Conservation (phyloP, 441 rosid species). For the Aleurites moluccanus region DNA sequence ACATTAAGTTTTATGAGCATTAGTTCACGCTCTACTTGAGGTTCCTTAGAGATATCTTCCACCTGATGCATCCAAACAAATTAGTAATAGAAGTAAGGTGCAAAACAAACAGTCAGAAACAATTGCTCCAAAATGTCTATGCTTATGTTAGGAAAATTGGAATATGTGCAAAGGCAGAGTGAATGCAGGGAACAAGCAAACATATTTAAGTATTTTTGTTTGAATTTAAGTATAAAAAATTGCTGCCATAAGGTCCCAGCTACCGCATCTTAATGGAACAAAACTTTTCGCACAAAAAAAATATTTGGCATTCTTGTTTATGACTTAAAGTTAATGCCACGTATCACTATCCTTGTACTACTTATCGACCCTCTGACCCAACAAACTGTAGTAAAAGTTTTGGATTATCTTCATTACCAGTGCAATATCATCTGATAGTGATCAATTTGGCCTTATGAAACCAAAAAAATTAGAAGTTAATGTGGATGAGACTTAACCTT, state of each 20-base stretch:
- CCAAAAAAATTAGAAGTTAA: background rate
- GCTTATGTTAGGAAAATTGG: background rate
- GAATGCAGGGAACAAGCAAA: background rate
- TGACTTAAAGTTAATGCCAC: background rate
- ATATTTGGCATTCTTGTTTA: background rate
- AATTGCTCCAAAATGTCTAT: background rate
- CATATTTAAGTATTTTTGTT: background rate
- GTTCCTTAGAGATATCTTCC: constrained; percentile 81
- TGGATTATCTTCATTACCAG: background rate
- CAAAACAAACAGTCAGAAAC: background rate
- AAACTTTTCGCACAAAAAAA: background rate
- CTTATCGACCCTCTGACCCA: background rate
- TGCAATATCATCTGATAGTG: background rate
- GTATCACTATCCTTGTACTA: background rate
- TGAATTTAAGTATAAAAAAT: background rate
- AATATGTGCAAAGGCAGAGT: constrained; percentile 1
- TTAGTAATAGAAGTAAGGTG: background rate
- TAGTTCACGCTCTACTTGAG: constrained; percentile 85
- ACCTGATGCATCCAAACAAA: constrained; percentile 44
- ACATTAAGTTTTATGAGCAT: constrained; percentile 75
- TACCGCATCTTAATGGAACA: background rate
- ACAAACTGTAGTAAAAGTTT: background rate
- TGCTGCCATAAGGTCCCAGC: background rate
- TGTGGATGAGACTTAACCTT: constrained; percentile 40
- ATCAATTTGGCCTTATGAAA: background rate